Evolutionary conservation across 192 early-diverging fungal genomes (phyloP).

Genomic region (Borealophlyctis nickersoniae): DNA sequence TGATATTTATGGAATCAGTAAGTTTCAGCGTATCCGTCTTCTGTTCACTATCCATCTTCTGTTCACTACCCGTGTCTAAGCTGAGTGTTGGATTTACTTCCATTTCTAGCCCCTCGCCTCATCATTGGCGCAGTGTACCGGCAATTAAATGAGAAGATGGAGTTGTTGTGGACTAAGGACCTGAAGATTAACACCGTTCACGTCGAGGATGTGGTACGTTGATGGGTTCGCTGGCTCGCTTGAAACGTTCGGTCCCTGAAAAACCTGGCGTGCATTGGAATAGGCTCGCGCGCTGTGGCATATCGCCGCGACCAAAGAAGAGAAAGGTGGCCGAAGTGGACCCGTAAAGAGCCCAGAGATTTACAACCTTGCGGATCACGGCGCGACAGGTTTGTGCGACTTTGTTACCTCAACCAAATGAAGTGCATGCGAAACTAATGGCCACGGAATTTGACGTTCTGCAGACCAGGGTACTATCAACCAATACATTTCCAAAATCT

Average conservation of each 20-base stretch:
- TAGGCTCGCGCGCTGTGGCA: conserved; percentile 49
- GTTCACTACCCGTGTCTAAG: neutral
- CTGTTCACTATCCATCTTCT: neutral
- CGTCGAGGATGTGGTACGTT: conserved; percentile 71
- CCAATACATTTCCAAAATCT: conserved; percentile 63
- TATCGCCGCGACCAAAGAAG: conserved; percentile 44
- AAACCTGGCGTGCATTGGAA: neutral
- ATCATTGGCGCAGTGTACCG: conserved; percentile 90
- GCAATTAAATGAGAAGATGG: conserved; percentile 81
- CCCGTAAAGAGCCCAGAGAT: conserved; percentile 44
- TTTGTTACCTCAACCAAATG: neutral
- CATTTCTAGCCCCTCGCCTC: conserved; percentile 73
- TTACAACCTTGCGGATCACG: conserved; percentile 85
- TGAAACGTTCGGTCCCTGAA: too few species aligned
- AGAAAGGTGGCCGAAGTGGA: conserved; percentile 43
- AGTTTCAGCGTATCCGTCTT: conserved; percentile 24
- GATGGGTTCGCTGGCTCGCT: too few species aligned
- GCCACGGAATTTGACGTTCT: neutral
- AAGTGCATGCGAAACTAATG: neutral
- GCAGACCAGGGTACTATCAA: conserved; percentile 80
- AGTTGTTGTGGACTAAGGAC: conserved; percentile 89
- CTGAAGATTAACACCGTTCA: conserved; percentile 94
- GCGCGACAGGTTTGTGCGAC: conserved; percentile 70
- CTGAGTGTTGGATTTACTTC: neutral
- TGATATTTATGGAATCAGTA: conserved; percentile 76